Evolutionary conservation across 805 yeast species (phyloP).

Genomic region (Ogataea haglerorum): DNA sequence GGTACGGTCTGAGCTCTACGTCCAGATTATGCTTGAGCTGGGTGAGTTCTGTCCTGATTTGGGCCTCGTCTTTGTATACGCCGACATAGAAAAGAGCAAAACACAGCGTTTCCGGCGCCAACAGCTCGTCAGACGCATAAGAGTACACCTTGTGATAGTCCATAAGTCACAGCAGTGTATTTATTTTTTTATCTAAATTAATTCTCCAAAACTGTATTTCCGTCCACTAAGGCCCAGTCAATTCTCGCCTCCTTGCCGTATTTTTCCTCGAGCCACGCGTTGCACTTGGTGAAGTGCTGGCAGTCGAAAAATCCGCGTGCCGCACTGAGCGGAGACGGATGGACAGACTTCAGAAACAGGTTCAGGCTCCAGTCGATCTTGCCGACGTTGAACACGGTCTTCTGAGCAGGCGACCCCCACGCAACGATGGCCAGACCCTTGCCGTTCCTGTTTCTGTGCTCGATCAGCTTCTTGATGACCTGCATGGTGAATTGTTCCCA

Average conservation of each 20-base stretch:
- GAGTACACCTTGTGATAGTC: slow-evolving; percentile 10
- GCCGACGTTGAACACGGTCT: slow-evolving; percentile 31
- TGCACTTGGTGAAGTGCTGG: slow-evolving; percentile 68
- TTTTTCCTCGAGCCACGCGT: slow-evolving; percentile 63
- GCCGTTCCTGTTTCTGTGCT: slow-evolving; percentile 40
- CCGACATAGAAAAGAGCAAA: slow-evolving; percentile 32
- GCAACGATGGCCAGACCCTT: slow-evolving; percentile 72
- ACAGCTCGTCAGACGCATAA: slow-evolving; percentile 12
- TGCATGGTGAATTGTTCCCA: slow-evolving; percentile 90
- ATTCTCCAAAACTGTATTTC: slow-evolving; percentile 11
- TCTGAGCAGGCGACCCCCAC: slow-evolving; percentile 46
- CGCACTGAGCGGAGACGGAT: slow-evolving; percentile 95
- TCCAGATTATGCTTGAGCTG: slow-evolving; percentile 21
- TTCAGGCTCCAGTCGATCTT: slow-evolving; percentile 34
- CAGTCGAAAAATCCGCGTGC: slow-evolving; percentile 79
- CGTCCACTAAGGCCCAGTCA: slow-evolving; percentile 28
- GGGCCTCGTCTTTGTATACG: slow-evolving; percentile 27
- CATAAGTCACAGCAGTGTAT: slow-evolving; percentile 6
- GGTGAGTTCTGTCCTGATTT: slow-evolving; percentile 14
- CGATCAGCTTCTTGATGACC: slow-evolving; percentile 52
- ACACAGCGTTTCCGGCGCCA: slow-evolving; percentile 16
- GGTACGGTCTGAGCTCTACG: slow-evolving; percentile 34
- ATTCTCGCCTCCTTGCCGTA: slow-evolving; percentile 30
- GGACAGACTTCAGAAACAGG: slow-evolving; percentile 68
- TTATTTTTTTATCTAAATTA: not conserved